phyloP scores from a whole-genome alignment of 371 early-diverging fungal species.

The Lichtheimia ornata region DNA sequence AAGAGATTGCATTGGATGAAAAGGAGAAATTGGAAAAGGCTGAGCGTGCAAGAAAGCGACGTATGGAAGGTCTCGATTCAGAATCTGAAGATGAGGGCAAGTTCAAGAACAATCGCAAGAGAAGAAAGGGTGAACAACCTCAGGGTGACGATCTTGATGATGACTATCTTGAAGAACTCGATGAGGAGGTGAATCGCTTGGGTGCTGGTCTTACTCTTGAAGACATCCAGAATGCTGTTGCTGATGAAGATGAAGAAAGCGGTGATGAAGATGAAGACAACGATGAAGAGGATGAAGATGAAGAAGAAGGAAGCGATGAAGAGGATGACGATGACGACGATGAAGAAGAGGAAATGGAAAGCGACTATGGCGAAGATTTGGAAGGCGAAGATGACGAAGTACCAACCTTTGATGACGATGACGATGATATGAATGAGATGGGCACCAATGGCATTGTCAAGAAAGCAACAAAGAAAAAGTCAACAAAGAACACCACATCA shows the following conservation, averaged over 20 bases:
- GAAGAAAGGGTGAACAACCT: conserved; percentile 46
- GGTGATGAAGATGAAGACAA: conserved; percentile 39
- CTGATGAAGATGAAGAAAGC: conserved; percentile 33
- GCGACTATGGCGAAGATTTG: conserved; percentile 45
- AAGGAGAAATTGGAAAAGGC: conserved; percentile 81
- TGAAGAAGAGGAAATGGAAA: conserved; percentile 33
- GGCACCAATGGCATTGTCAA: conserved; percentile 36
- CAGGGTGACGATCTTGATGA: conserved; percentile 88
- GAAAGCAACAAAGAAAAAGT: conserved; percentile 28
- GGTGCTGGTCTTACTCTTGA: conserved; percentile 53
- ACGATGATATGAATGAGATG: conserved; percentile 55
- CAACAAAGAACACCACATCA: conserved; percentile 17
- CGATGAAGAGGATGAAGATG: conserved; percentile 47
- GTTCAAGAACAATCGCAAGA: conserved; percentile 41
- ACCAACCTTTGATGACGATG: conserved; percentile 32
- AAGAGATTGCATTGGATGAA: conserved; percentile 87
- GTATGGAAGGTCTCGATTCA: conserved; percentile 84
- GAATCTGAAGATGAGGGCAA: conserved; percentile 69
- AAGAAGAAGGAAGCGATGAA: conserved; percentile 52
- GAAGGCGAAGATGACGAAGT: conserved; percentile 40
- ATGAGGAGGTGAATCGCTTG: conserved; percentile 36
- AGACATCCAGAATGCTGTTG: conserved; percentile 47
- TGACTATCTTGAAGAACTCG: conserved; percentile 60
- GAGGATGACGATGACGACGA: conserved; percentile 33
- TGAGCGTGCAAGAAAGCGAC: conserved; percentile 80